Evolutionary conservation across 2,329 filamentous ascomycete species (phyloP).

Genomic region (Colletotrichum chlorophyti): DNA sequence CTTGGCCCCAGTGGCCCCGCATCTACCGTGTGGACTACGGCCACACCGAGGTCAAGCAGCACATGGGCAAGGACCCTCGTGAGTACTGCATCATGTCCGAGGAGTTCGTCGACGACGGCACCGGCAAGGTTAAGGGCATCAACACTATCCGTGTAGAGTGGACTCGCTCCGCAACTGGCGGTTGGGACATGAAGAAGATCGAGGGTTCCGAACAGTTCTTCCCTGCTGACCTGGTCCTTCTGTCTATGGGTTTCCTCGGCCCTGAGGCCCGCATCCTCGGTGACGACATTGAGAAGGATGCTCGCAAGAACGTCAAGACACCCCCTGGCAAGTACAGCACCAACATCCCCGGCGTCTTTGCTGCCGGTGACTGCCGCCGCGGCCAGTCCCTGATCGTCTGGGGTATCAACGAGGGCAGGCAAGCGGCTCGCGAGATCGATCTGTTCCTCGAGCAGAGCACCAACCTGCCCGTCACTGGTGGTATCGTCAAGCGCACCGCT

Average conservation of each 20-base stretch:
- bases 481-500: constrained; percentile 86
- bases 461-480: constrained; percentile 86
- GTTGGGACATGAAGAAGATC: constrained; percentile 99
- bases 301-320: constrained; percentile 96
- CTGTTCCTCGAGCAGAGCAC: constrained; percentile 82
- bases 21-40: constrained; percentile 99
- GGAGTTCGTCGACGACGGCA: constrained; percentile 91
- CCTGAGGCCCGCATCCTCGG: constrained; percentile 89
- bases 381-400: constrained; percentile 97
- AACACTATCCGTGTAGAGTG: constrained; percentile 95
- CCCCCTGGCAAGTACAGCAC: constrained; percentile 86
- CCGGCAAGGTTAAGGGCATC: constrained; percentile 90
- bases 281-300: constrained; percentile 88
- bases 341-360: constrained; percentile 87
- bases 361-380: constrained; percentile 92
- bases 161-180: constrained; percentile 87
- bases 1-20: constrained; percentile 97
- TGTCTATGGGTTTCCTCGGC: constrained; percentile 97
- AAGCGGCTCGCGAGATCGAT: constrained; percentile 91
- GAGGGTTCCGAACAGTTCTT: constrained; percentile 95
- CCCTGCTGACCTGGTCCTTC: constrained; percentile 89
- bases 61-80: constrained; percentile 94
- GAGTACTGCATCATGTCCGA: constrained; percentile 99
- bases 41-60: constrained; percentile 92
- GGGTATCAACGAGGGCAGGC: constrained; percentile 97